Conservation (phyloP, 805 yeast genomes). For the Suhomyces tanzawaensis region DNA sequence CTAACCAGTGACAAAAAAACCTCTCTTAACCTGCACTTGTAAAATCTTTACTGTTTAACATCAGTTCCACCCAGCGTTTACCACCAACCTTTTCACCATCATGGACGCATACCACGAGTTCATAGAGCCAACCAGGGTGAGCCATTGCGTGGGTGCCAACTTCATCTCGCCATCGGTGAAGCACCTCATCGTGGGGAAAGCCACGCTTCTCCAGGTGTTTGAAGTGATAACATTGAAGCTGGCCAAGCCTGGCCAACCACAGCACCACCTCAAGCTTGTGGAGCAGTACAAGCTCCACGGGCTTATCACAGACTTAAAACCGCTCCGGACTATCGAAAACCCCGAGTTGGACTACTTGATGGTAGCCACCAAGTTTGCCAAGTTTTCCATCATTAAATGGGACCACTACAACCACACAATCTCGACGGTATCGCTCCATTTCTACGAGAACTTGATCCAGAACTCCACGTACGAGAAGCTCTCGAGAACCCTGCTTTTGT, state of each 20-base stretch:
- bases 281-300: constrained; percentile 77
- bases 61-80: not conserved
- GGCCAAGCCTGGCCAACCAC: constrained; percentile 18
- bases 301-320: constrained; percentile 53
- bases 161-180: constrained; percentile 43
- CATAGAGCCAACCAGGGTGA: constrained; percentile 70
- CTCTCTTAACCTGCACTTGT: constrained; percentile 6
- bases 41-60: constrained; percentile 3
- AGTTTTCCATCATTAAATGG: constrained; percentile 75
- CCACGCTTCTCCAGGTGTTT: constrained; percentile 65
- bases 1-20: constrained; percentile 2
- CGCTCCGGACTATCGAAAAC: constrained; percentile 47
- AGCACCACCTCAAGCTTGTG: constrained; percentile 33
- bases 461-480: constrained; percentile 44
- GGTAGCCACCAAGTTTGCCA: constrained; percentile 70
- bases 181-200: constrained; percentile 68
- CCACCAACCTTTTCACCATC: not conserved
- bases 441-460: constrained; percentile 70
- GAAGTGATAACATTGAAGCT: constrained; percentile 32
- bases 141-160: constrained; percentile 55
- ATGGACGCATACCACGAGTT: constrained; percentile 84
- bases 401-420: constrained; percentile 51
- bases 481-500: constrained; percentile 45
- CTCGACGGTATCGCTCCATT: constrained; percentile 79
- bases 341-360: constrained; percentile 57